These are phyloP conservation scores for Primulina eburnea DNA, from an alignment of 257 asterid species.

Conservation along the genomic window DNA sequence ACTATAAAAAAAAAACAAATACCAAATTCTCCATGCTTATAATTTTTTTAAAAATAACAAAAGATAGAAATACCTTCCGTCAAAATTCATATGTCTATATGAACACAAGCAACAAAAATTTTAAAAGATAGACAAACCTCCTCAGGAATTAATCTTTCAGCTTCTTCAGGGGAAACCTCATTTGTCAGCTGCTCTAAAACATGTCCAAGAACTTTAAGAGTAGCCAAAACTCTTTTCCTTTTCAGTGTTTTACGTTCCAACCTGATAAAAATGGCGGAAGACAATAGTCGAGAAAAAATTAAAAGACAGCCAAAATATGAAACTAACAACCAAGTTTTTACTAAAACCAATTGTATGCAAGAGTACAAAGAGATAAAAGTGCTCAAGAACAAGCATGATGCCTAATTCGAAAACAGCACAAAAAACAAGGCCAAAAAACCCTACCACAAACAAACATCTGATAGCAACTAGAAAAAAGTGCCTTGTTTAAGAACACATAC, in stretches of 20 bases:
- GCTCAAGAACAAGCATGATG: not conserved
- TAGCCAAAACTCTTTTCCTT: slow-evolving; percentile 83
- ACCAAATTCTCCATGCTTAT: no score
- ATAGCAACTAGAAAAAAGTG: slow-evolving; percentile 1
- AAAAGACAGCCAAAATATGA: slow-evolving; percentile 12
- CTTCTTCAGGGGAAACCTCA: slow-evolving; percentile 95
- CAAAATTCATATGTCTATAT: no score
- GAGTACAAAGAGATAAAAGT: not conserved
- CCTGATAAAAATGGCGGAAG: slow-evolving; percentile 37
- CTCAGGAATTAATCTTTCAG: slow-evolving; percentile 76
- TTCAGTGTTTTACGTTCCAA: slow-evolving; percentile 85
- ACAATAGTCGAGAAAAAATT: slow-evolving; percentile 19
- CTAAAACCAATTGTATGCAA: slow-evolving; percentile 2
- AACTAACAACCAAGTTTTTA: not conserved
- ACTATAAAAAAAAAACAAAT: not conserved
- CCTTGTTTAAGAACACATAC: slow-evolving; percentile 65
- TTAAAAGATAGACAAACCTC: slow-evolving; percentile 53
- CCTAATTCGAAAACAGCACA: slow-evolving; percentile 11
- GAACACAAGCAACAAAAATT: slow-evolving; percentile 2
- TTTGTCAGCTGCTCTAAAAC: slow-evolving; percentile 78
- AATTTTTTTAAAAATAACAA: no score
- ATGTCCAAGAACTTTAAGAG: slow-evolving; percentile 84
- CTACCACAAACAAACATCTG: slow-evolving; percentile 10
- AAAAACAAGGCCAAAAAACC: slow-evolving; percentile 15
- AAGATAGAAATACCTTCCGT: no score